Conservation (phyloP, 2,329 filamentous ascomycete species). For the Xylariaceae sp. region DNA sequence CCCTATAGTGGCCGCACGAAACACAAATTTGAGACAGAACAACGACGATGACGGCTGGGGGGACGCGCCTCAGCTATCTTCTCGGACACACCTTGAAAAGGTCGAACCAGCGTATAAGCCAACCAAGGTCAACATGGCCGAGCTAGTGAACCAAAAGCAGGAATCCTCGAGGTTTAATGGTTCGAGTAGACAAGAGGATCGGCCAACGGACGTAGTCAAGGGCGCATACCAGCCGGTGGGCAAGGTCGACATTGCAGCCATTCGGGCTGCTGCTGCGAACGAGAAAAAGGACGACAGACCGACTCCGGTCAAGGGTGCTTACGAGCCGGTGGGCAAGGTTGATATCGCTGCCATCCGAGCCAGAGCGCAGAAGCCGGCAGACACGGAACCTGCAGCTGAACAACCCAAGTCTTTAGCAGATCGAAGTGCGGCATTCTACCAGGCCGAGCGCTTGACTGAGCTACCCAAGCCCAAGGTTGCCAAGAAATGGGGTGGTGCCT, state of each 20-base stretch:
- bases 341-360: slow-evolving; percentile 94
- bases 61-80: slow-evolving; percentile 81
- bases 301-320: slow-evolving; percentile 84
- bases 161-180: slow-evolving; percentile 65
- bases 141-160: slow-evolving; percentile 74
- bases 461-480: slow-evolving; percentile 94
- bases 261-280: slow-evolving; percentile 76
- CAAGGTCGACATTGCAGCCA: slow-evolving; percentile 95
- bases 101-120: slow-evolving; percentile 92
- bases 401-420: slow-evolving; percentile 70
- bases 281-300: slow-evolving; percentile 77
- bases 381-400: slow-evolving; percentile 45
- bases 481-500: slow-evolving; percentile 78
- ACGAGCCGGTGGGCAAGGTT: slow-evolving; percentile 94
- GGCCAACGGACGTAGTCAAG: slow-evolving; percentile 67
- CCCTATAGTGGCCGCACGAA: slow-evolving; percentile 67
- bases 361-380: slow-evolving; percentile 69
- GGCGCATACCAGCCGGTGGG: slow-evolving; percentile 92
- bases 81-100: slow-evolving; percentile 85
- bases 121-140: slow-evolving; percentile 91
- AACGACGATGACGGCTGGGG: slow-evolving; percentile 96
- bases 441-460: slow-evolving; percentile 79
- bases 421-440: slow-evolving; percentile 72
- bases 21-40: slow-evolving; percentile 55
- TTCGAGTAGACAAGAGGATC: slow-evolving; percentile 48